These are phyloP conservation scores for Onygena corvina DNA, from an alignment of 2,329 filamentous ascomycete genomes.

Conservation along the genomic window DNA sequence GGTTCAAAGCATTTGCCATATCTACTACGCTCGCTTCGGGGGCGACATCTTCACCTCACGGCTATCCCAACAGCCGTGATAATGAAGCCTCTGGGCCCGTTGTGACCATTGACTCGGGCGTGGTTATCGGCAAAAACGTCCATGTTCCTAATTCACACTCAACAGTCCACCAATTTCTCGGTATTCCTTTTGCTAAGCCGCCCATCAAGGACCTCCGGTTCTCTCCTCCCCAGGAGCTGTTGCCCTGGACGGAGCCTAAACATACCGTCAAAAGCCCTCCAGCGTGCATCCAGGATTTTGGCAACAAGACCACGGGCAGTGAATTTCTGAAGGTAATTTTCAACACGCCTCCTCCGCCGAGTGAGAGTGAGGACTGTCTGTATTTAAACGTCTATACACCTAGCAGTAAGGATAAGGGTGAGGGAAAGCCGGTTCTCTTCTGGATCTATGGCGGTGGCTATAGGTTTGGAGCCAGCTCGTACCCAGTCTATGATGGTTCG, in stretches of 20 bases:
- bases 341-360: background rate
- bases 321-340: background rate
- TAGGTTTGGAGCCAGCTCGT: background rate
- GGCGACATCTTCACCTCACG: background rate
- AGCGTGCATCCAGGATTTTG: slow-evolving; percentile 3
- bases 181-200: slow-evolving; percentile 4
- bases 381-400: slow-evolving; percentile 8
- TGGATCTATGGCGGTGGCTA: slow-evolving; percentile 5
- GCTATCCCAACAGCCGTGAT: background rate
- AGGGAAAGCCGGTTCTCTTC: background rate
- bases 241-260: background rate
- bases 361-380: slow-evolving; percentile 7
- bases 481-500: background rate
- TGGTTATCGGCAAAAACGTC: background rate
- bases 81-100: background rate
- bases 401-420: background rate
- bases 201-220: slow-evolving; percentile 1
- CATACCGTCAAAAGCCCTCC: background rate
- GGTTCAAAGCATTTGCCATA: background rate
- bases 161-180: slow-evolving; percentile 6
- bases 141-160: background rate
- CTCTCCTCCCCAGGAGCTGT: background rate
- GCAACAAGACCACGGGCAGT: background rate
- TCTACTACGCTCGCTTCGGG: background rate
- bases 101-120: slow-evolving; percentile 1